phyloP scores from a whole-genome alignment of 768 basidiomycete genomes.

The Mrakia frigida region DNA sequence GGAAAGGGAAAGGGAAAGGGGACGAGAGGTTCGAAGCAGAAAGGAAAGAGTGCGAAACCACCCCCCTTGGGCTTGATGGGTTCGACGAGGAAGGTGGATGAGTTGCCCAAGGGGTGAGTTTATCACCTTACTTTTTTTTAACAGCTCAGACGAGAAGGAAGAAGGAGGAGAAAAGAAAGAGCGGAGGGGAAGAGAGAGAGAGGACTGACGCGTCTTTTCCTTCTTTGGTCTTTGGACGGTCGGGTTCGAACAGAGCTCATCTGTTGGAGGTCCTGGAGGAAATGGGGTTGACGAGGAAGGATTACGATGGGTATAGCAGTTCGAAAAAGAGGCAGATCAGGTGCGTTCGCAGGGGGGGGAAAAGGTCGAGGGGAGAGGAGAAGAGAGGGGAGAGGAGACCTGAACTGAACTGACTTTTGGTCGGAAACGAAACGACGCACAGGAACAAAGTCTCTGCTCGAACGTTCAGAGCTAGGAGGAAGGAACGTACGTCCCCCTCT shows the following conservation, averaged over 20 bases:
- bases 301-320: slow-evolving; percentile 6
- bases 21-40: too few species aligned
- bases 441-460: slow-evolving; percentile 26
- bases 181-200: background rate
- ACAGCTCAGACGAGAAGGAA: too few species aligned
- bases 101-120: slow-evolving; percentile 10
- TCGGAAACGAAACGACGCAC: background rate
- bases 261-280: slow-evolving; percentile 16
- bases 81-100: background rate
- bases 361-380: too few species aligned
- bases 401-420: background rate
- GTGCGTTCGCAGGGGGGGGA: too few species aligned
- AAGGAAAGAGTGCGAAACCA: background rate
- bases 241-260: background rate
- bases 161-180: too few species aligned
- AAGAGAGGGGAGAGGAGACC: too few species aligned
- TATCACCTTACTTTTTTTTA: background rate
- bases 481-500: background rate
- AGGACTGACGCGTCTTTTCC: background rate
- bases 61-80: background rate
- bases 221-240: background rate
- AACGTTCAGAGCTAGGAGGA: slow-evolving; percentile 18
- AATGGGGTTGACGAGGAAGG: slow-evolving; percentile 17
- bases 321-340: slow-evolving; percentile 29
- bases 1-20: background rate